A percentile compares a stretch with the other conserved stretches of the same genome.
Evolutionary conservation across 208 protist species (phyloP).

Genomic region (Crithidia bombi): DNA sequence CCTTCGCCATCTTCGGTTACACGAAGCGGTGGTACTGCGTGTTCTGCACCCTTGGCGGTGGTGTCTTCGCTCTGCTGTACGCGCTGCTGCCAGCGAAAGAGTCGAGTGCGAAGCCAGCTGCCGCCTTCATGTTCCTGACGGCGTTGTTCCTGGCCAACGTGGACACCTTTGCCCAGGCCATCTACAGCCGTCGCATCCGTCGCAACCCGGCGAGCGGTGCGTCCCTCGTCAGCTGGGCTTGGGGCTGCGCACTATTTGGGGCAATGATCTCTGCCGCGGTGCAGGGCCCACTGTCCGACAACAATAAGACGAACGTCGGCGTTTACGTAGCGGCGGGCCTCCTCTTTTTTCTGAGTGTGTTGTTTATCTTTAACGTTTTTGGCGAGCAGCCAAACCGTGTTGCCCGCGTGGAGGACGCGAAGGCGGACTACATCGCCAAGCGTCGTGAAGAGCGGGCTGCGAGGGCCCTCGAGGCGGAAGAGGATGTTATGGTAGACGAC

Average conservation of each 20-base stretch:
- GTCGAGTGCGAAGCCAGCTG: conserved; percentile 40
- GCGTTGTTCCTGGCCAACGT: conserved; percentile 60
- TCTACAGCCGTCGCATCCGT: conserved; percentile 72
- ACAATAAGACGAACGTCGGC: conserved; percentile 38
- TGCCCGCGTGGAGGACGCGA: conserved; percentile 43
- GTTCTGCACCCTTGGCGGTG: conserved; percentile 39
- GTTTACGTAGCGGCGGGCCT: conserved; percentile 50
- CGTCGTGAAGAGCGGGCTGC: conserved; percentile 24
- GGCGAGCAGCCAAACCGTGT: conserved; percentile 55
- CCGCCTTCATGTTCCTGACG: conserved; percentile 58
- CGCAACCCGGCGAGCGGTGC: conserved; percentile 40
- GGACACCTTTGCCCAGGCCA: conserved; percentile 67
- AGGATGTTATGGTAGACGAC: neutral
- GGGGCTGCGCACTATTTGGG: conserved; percentile 52
- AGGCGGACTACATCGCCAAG: conserved; percentile 24
- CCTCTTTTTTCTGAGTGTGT: conserved; percentile 42
- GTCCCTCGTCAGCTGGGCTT: conserved; percentile 67
- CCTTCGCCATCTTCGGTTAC: conserved; percentile 65
- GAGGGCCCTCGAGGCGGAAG: neutral
- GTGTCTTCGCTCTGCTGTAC: conserved; percentile 41
- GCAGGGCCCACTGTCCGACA: conserved; percentile 62
- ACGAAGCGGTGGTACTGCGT: conserved; percentile 79
- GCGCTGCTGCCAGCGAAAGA: conserved; percentile 45
- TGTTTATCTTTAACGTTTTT: conserved; percentile 69
- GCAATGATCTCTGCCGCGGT: conserved; percentile 44